Evolutionary conservation across 768 basidiomycete genomes (phyloP), one percentile per base, ranked within the genome.

Genomic region (Lyophyllum semitale): DNA sequence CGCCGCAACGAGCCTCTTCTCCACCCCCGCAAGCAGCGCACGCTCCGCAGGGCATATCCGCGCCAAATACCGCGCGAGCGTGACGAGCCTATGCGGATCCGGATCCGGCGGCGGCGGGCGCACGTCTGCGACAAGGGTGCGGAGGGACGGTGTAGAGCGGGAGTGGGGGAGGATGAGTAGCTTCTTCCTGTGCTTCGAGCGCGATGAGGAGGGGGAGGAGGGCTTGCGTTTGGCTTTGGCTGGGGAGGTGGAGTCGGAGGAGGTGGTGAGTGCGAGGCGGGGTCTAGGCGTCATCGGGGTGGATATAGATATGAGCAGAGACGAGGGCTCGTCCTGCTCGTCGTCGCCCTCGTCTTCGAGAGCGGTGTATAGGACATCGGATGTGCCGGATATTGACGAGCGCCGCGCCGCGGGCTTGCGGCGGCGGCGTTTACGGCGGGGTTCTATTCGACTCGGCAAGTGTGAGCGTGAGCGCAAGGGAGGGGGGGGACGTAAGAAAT

Each of bases 61-160:
- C 5, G 42, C 51, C 13, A 64, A 41, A 15, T 58, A 48, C 1
- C 38, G 48, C 8, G 54, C 45, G 1, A 64, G 57, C 3, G 50
- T 18, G 7, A 59, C 18, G 8, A 57, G 53, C 5, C 59, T n/a
- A 12, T 20, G 18, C n/a, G 56, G 57, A 22, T 23, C 41, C 8
- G 54, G 38, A 29, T 49, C 37, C 20, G 23, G 13, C 17, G 37
- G 8, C 8, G 20, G 49, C 53, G 26, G 30, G 17, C 23, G 35
- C n/a, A 40, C 17, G 3, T n/a, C n/a, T n/a, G 38, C 17, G 38
- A 26, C 38, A 20, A 64, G 59, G 38, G 75, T 65, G 46, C 73
- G 75, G 30, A 82, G 72, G 42, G 63, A 66, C 8, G 80, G 80
- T 0, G 80, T 83, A 17, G 81, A 83, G 51, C 71, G 73, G 8